Base-by-base conservation (phyloP, 1,139 yeast genomes). In the Candida sojae region DNA sequence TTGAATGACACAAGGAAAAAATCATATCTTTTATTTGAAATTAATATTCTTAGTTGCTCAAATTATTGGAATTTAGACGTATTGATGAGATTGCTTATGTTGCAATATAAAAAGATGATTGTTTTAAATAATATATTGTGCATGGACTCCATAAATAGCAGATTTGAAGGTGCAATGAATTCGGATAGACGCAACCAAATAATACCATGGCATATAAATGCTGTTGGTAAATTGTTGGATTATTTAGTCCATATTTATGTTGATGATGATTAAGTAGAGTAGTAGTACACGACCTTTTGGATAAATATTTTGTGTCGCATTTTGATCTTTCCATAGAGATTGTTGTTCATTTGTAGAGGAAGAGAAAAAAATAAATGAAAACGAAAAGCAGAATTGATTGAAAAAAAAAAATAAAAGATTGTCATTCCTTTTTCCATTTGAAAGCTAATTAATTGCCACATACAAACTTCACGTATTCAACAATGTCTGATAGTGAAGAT, bases 131-230 rank as follows among this genome's bases (percentile, higher is more conserved):
- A 69, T 56, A 67, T 70, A 23, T 66, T 73, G 51, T 74, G 80
- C 7, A 57, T 69, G 43, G 56, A 65, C 32, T 62, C 58, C 55
- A 53, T 67, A 54, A 55, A 68, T 53, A 58, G 63, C 12, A 32
- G 17, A 33, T 21, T 39, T 32, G 46, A 36, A 31, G 44, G 33
- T 23, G 2, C 25, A 1, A 44, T 37, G 6, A 13, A n/a, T 11
- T 7, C 9, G 5, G 31, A 12, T n/a, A 21, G 23, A 10, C 50
- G 54, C 3, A 46, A 53, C 0, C 62, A 65, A 1, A 45, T 73
- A 13, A 70, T 85, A 2, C 97, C 97, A n/a, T 88, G 96, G 90
- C 96, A 90, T 64, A 77, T 89, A 30, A 71, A 81, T 30, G 89
- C 96, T 0, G 96, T 89, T 6, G 78, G 80, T 31, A 88, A 87